Percentiles rank a stretch among this genome's conserved stretches.
Conservation (phyloP, 2,329 filamentous ascomycete genomes). For the Fusarium drepaniforme region DNA sequence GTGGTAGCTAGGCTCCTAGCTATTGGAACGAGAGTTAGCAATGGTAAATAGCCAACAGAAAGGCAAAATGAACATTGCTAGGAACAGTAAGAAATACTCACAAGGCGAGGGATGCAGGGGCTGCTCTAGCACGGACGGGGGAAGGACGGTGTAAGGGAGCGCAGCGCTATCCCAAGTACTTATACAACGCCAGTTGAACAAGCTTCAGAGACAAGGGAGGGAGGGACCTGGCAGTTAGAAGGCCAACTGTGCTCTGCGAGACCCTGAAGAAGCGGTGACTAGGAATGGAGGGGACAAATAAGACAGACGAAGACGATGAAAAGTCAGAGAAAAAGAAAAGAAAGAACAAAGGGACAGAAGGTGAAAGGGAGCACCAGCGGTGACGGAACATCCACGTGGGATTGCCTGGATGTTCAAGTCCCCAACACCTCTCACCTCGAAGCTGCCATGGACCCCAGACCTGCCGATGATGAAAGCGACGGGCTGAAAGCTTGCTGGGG, state of each 20-base stretch:
- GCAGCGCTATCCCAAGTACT: slow-evolving; percentile 11
- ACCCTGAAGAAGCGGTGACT: slow-evolving; percentile 15
- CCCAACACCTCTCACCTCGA: slow-evolving; percentile 1
- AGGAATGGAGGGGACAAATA: not conserved
- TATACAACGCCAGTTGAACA: slow-evolving; percentile 20
- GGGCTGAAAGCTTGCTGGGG: slow-evolving; percentile 37
- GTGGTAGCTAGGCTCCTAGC: not conserved
- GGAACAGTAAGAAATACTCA: slow-evolving; percentile 7
- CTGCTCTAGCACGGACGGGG: not conserved
- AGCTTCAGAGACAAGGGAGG: slow-evolving; percentile 7
- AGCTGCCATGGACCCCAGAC: slow-evolving; percentile 24
- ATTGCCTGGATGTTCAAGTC: slow-evolving; percentile 14
- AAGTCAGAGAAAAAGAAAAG: slow-evolving; percentile 5
- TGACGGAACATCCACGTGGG: slow-evolving; percentile 40
- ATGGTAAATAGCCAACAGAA: not conserved
- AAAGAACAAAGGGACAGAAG: slow-evolving; percentile 4
- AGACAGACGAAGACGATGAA: not conserved
- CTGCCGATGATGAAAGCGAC: slow-evolving; percentile 33
- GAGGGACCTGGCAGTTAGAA: not conserved
- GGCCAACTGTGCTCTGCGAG: slow-evolving; percentile 21
- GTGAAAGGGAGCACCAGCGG: slow-evolving; percentile 24
- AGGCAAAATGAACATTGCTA: not conserved
- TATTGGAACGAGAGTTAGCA: not conserved
- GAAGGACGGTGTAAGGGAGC: slow-evolving; percentile 17
- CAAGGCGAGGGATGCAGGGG: not conserved